Conservation (phyloP, 805 yeast genomes). For the Candida methanosorbosa region DNA sequence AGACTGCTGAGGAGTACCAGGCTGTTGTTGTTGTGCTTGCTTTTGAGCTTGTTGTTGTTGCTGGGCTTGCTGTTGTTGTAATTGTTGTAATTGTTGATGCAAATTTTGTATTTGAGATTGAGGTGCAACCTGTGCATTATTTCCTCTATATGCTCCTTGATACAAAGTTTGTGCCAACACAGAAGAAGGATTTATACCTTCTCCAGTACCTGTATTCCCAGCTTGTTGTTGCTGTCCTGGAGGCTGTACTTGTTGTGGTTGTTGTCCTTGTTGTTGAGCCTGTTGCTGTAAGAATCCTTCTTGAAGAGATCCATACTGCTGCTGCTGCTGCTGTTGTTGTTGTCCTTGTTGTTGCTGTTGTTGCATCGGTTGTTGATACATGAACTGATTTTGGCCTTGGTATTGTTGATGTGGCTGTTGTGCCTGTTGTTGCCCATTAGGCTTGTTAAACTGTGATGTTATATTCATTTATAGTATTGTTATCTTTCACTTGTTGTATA, state of each 20-base stretch:
- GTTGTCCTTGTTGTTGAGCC: slow-evolving; percentile 1
- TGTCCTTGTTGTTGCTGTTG: slow-evolving; percentile 5
- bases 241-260: slow-evolving; percentile 1
- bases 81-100: slow-evolving; percentile 13
- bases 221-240: slow-evolving; percentile 15
- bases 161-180: slow-evolving; percentile 31
- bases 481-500: neutral
- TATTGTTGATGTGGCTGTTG: slow-evolving; percentile 10
- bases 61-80: slow-evolving; percentile 15
- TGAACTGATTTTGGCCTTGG: slow-evolving; percentile 2
- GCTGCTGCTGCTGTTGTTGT: slow-evolving; percentile 10
- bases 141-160: slow-evolving; percentile 30
- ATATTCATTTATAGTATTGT: neutral
- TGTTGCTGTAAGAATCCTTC: neutral
- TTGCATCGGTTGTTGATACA: slow-evolving; percentile 5
- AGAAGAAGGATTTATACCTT: slow-evolving; percentile 25
- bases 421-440: too few relatives aligned
- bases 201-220: slow-evolving; percentile 7
- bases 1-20: slow-evolving; percentile 18
- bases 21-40: slow-evolving; percentile 15
- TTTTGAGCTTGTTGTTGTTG: slow-evolving; percentile 19
- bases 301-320: slow-evolving; percentile 4
- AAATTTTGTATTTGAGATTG: slow-evolving; percentile 15
- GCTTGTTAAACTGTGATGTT: slow-evolving; percentile 3
- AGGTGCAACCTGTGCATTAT: slow-evolving; percentile 16